Conservation (phyloP, 495 filamentous ascomycete genomes). For the Aspergillus steynii region DNA sequence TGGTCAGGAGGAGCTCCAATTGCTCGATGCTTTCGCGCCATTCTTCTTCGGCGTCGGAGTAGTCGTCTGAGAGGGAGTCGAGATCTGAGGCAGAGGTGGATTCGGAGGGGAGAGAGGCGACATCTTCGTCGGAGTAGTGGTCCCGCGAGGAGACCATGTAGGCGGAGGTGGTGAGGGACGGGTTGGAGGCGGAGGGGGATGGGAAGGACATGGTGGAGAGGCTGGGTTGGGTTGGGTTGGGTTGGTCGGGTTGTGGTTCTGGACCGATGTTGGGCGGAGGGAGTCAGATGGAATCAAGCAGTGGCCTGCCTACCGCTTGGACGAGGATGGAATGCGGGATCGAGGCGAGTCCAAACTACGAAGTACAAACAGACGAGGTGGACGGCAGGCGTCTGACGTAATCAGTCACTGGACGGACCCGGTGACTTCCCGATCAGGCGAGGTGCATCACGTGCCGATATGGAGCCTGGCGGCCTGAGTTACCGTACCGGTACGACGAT, state of each 20-base stretch:
- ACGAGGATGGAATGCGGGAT: constrained; percentile 25
- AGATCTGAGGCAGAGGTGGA: constrained; percentile 60
- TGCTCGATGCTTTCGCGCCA: constrained; percentile 94
- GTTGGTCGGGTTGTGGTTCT: background rate
- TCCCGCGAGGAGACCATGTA: constrained; percentile 43
- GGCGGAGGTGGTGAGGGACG: constrained; percentile 45
- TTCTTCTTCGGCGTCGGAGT: constrained; percentile 84
- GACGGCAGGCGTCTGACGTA: constrained; percentile 16
- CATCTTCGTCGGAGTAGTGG: constrained; percentile 59
- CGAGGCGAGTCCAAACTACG: constrained; percentile 5
- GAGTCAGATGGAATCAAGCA: constrained; percentile 26
- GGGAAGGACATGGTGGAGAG: constrained; percentile 30
- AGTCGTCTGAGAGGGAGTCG: constrained; percentile 54
- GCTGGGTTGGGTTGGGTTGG: background rate
- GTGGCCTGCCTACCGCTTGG: constrained; percentile 44
- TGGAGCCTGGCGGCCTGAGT: background rate
- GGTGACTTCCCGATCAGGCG: background rate
- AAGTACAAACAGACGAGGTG: constrained; percentile 7
- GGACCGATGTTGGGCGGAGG: constrained; percentile 3
- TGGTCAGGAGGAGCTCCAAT: constrained; percentile 84
- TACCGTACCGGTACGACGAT: constrained; percentile 11
- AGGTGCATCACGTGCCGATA: background rate
- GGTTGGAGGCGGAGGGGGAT: constrained; percentile 36
- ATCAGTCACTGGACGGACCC: constrained; percentile 17
- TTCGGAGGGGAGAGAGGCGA: constrained; percentile 78